phyloP scores from a whole-genome alignment of 2,329 filamentous ascomycete genomes.

The Ophiocordyceps camponoti-saundersi region DNA sequence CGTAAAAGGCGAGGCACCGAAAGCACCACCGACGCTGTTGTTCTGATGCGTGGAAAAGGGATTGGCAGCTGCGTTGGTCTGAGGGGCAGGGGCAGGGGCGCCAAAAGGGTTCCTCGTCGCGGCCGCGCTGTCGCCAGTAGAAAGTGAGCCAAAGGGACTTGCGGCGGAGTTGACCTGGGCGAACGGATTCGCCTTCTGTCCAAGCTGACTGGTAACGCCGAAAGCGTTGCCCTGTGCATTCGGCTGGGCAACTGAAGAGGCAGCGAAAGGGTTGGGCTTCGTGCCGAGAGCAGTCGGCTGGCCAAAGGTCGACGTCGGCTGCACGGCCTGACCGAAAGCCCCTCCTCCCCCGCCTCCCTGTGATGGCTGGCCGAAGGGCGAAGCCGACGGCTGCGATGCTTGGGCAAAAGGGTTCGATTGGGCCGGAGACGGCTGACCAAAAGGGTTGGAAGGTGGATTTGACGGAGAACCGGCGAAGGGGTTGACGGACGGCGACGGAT shows the following conservation, averaged over 20 bases:
- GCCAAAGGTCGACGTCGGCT: constrained; percentile 10
- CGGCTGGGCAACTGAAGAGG: constrained; percentile 16
- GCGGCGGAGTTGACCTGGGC: constrained; percentile 7
- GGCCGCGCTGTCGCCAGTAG: constrained; percentile 2
- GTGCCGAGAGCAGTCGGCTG: constrained; percentile 19
- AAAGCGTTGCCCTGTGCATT: constrained; percentile 10
- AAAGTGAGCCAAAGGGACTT: constrained; percentile 9
- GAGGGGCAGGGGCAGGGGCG: constrained; percentile 4
- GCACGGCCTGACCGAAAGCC: constrained; percentile 23
- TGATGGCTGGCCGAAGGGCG: constrained; percentile 24
- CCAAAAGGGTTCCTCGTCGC: constrained; percentile 13
- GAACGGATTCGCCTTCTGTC: constrained; percentile 21
- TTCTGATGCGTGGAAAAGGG: constrained; percentile 6
- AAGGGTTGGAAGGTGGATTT: constrained; percentile 17
- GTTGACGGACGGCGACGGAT: constrained; percentile 15
- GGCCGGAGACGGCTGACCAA: constrained; percentile 18
- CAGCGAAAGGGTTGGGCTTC: constrained; percentile 17
- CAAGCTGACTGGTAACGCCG: constrained; percentile 18
- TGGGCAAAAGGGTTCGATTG: constrained; percentile 19
- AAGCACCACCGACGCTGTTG: neutral
- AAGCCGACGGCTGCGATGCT: constrained; percentile 14
- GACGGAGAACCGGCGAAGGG: constrained; percentile 22
- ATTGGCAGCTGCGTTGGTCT: constrained; percentile 4
- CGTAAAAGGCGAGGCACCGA: constrained; percentile 9
- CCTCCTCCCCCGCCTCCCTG: constrained; percentile 16